These are phyloP conservation scores for Beauveria rudraprayagi DNA, from an alignment of 2,329 filamentous ascomycete species.

Conservation along the genomic window DNA sequence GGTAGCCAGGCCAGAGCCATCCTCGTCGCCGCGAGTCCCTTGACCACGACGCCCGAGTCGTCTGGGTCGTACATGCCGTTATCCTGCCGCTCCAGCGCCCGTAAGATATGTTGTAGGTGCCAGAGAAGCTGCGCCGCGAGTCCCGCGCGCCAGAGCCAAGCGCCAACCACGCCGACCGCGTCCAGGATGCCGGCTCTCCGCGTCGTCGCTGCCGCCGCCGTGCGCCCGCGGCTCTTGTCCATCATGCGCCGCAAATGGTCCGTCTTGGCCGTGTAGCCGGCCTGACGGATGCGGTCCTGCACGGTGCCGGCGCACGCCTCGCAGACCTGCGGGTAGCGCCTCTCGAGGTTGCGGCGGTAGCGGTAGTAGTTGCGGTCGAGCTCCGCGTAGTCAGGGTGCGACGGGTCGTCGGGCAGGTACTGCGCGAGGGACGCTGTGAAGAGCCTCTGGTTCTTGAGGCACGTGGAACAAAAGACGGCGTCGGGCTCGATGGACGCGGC, in stretches of 20 bases:
- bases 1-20: slow-evolving; percentile 28
- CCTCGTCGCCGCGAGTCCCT: slow-evolving; percentile 14
- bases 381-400: slow-evolving; percentile 59
- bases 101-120: slow-evolving; percentile 33
- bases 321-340: slow-evolving; percentile 84
- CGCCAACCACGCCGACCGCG: slow-evolving; percentile 32
- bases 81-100: slow-evolving; percentile 20
- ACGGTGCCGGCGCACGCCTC: slow-evolving; percentile 69
- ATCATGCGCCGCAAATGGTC: slow-evolving; percentile 71
- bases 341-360: slow-evolving; percentile 66
- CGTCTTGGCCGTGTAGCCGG: slow-evolving; percentile 76
- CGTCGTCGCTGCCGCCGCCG: slow-evolving; percentile 11
- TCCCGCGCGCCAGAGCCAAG: slow-evolving; percentile 41
- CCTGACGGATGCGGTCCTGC: slow-evolving; percentile 57
- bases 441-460: slow-evolving; percentile 82
- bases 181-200: slow-evolving; percentile 32
- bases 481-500: slow-evolving; percentile 18
- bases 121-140: slow-evolving; percentile 40
- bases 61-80: slow-evolving; percentile 28
- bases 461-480: slow-evolving; percentile 61
- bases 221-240: slow-evolving; percentile 48
- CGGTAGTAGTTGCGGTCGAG: slow-evolving; percentile 61
- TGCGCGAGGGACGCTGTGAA: slow-evolving; percentile 68
- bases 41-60: slow-evolving; percentile 16
- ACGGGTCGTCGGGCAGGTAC: slow-evolving; percentile 60